Conservation (phyloP, 768 basidiomycete species). For the Leccinum incarnatum region DNA sequence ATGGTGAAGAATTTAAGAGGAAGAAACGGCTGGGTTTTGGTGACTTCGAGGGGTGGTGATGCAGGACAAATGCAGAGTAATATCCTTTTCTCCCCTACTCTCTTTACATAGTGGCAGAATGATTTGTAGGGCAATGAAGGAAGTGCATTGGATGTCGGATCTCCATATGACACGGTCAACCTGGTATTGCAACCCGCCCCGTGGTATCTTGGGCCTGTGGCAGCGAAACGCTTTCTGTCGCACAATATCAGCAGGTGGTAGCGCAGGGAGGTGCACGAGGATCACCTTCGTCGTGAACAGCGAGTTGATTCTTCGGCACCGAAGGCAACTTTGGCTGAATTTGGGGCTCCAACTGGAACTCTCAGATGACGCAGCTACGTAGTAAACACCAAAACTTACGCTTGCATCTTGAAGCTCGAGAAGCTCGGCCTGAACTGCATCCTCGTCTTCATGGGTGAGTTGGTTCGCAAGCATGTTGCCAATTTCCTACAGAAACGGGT, state of each 20-base stretch:
- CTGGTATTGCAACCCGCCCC: conserved; percentile 20
- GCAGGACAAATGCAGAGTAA: not conserved
- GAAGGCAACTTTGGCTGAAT: conserved; percentile 47
- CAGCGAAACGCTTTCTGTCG: conserved; percentile 2
- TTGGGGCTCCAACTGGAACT: conserved; percentile 30
- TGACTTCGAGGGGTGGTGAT: conserved; percentile 80
- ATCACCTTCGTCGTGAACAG: conserved; percentile 31
- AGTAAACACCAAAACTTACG: conserved; percentile 38
- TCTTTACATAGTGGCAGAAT: conserved; percentile 11
- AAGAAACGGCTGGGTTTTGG: conserved; percentile 87
- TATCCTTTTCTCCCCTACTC: conserved; percentile 1
- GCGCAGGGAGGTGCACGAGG: not conserved
- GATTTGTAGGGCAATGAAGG: conserved; percentile 7
- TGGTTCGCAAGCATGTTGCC: conserved; percentile 80
- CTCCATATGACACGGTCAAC: conserved; percentile 14
- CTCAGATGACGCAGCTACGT: not conserved
- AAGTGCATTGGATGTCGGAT: not conserved
- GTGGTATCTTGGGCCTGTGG: not conserved
- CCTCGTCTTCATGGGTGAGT: conserved; percentile 88
- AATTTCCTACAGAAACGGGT: conserved; percentile 68
- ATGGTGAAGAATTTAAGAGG: conserved; percentile 61
- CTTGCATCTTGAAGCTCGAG: conserved; percentile 60
- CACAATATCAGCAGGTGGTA: conserved; percentile 4
- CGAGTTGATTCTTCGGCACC: conserved; percentile 48
- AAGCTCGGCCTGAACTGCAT: conserved; percentile 86